Base-by-base conservation (phyloP, 1,284 basidiomycete genomes). In the Rhodotorula sp. region DNA sequence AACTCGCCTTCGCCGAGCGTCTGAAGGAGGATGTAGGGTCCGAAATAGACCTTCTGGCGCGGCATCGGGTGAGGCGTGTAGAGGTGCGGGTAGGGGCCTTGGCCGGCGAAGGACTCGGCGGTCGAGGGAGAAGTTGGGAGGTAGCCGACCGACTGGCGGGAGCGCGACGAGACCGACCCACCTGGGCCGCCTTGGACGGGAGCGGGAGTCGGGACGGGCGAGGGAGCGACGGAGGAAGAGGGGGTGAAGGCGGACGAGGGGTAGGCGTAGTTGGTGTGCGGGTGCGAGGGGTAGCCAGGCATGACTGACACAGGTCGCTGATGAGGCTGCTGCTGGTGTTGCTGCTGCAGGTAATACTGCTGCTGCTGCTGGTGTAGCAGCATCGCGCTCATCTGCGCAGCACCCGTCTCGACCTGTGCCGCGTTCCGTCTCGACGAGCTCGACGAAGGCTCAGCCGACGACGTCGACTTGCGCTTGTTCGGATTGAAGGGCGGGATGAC, bases 1-100 rank as follows among this genome's bases (percentile, higher is more conserved):
- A 99, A 99, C 83, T 99, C 96, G 76, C 96, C 96, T 81, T 99
- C 95, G 56, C 96, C 94, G n/a, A 97, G 85, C 0, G 94, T 97
- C 80, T 96, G 93, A 18, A 97, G 83, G 53, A 97, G 85, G n/a
- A 97, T 84, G 81, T 97, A 97, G 5, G 93, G 92, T 0, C 94
- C 94, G 77, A 97, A 95, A 79, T 90, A 92, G 73, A 94, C 70
- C 54, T 70, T 71, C 34, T 70, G 76, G 22, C 69, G 53, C 54
- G 76, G 75, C 65, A 72, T 71, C 55, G 68, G 73, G 62, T 73
- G 74, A 9, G 75, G 74, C 20, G 62, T 67, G 67, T 71, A 73
- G 24, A 75, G 59, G 47, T 73, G 74, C 26, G 75, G 75, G 60
- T 71, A 70, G 4, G 75, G 74, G 4, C 74, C 71, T 26, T 68